Evolutionary conservation across 2,329 filamentous ascomycete species (phyloP), one percentile per base, ranked within the genome.

Genomic region (Fusarium concolor): DNA sequence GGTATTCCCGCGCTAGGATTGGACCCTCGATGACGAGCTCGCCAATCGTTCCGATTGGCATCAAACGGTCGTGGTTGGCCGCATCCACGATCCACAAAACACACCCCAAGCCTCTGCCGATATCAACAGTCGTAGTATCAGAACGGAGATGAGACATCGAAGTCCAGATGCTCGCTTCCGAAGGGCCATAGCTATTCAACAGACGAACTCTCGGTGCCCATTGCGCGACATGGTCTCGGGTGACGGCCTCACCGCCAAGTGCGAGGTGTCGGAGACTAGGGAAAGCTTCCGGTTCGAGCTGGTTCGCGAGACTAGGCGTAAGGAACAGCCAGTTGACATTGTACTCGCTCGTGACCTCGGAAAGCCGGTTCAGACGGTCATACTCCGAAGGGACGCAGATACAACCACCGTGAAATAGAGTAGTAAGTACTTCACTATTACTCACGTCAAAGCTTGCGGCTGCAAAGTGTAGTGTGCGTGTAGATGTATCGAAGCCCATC

Each of bases 71-170:
- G 42, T 73, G 71, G 39, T 78, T 61, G 5, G 67, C 56, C 3
- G 69, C 64, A 28, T 79, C 73, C 2, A 77, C 77, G 28, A 81
- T 58, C 77, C 77, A 81, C 1, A 54, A 53, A 6, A 44, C 20
- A 17, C 35, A 6, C 1, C 63, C 63, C 5, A 46, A 22, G 5
- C 50, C 55, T 6, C 28, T 55, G 17, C 66, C 66, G 7, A 71
- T 62, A 6, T 45, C 22, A 20, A 41, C 15, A 22, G 49, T 22
- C 8, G 54, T 39, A 14, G 41, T 28, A 6, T 43, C 28, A 10
- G 31, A 39, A 9, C 41, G 26, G 10, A 50, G 26, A 10, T 39
- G 35, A 7, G 24, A 24, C 51, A 56, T 56, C 14, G 65, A 39
- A 14, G 49, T 52, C 26, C 54, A 55, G 6, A 51, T n/a, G 2